Base-by-base conservation (phyloP, 2,329 filamentous ascomycete species). In the Ilyonectria mors-panacis region DNA sequence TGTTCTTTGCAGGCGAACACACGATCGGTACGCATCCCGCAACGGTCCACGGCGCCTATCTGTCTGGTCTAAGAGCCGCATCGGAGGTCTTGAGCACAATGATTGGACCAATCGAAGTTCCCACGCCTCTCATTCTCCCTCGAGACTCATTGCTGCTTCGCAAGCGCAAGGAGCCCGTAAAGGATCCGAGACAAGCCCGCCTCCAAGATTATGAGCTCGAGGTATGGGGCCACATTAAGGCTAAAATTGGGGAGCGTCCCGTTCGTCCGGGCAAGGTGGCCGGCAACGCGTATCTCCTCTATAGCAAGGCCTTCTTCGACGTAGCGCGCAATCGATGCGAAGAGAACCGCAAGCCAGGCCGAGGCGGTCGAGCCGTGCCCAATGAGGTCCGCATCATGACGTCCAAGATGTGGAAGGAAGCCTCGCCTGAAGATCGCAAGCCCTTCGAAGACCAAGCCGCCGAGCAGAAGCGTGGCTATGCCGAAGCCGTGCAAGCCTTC, bases 1-100 rank as follows among this genome's bases (percentile, higher is more conserved):
- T 99, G 9, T 94, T 95, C 81, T 99, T 99, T 80, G 96, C 95
- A 17, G 96, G 96, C 54, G 96, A 99, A 81, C 96, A 97, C 67
- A 99, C 97, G 1, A 98, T 93, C 74, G 94, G 94, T 53, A 97
- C 94, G 1, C 95, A 99, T 78, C 96, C 97, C 13, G 96, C 97
- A 35, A 99, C 96, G 2, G 96, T 99, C 0, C 96, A 99, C 73
- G 96, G 96, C 6, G 97, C 96, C 9, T 99, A 98, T 77, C 85
- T 99, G 4, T 98, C 96, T 2, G 97, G 96, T 3, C 85, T 99
- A 6, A 91, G 96, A 56, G 96, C 93, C 4, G 96, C 96, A 12
- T 92, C 93, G 3, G 95, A 98, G 76, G 88, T 99, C 2, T 85
- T 97, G 42, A 91, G 95, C 61, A 85, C 89, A 3, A 88, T 98